A percentile compares a stretch with the other conserved stretches of the same genome.
Conservation (phyloP, 2,329 filamentous ascomycete species). For the Diaporthe eres region DNA sequence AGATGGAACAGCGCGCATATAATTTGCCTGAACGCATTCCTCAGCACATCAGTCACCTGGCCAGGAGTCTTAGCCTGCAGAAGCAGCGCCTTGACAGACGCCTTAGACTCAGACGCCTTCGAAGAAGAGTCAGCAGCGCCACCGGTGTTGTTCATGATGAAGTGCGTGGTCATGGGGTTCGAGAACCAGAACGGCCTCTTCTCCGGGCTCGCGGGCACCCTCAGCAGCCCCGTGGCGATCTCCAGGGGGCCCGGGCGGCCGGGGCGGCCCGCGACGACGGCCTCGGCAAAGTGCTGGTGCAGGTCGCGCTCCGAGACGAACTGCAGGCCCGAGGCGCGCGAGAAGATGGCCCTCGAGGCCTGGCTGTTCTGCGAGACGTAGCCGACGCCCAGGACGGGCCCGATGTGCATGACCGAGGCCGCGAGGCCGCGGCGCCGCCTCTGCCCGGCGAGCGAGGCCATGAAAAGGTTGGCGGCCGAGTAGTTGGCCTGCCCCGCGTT, state of each 20-base stretch:
- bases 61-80: not conserved
- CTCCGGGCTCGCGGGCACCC: not conserved
- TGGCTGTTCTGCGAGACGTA: constrained; percentile 49
- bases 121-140: constrained; percentile 1
- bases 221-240: not conserved
- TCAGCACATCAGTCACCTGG: constrained; percentile 2
- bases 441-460: constrained; percentile 52
- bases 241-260: not conserved
- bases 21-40: not conserved
- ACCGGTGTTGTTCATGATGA: constrained; percentile 1
- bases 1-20: not conserved
- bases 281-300: constrained; percentile 58
- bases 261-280: constrained; percentile 46
- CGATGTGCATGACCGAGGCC: constrained; percentile 56
- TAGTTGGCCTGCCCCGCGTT: constrained; percentile 58
- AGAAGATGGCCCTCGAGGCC: not conserved
- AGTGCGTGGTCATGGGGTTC: not conserved
- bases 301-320: constrained; percentile 54
- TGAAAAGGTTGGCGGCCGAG: constrained; percentile 57
- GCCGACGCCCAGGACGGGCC: constrained; percentile 57
- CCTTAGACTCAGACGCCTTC: constrained; percentile 1
- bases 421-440: constrained; percentile 54
- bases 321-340: not conserved
- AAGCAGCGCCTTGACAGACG: not conserved
- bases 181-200: constrained; percentile 18